Evolutionary conservation across 768 basidiomycete genomes (phyloP), one percentile per base, ranked within the genome.

Genomic region (Naganishia vaughanmartiniae): DNA sequence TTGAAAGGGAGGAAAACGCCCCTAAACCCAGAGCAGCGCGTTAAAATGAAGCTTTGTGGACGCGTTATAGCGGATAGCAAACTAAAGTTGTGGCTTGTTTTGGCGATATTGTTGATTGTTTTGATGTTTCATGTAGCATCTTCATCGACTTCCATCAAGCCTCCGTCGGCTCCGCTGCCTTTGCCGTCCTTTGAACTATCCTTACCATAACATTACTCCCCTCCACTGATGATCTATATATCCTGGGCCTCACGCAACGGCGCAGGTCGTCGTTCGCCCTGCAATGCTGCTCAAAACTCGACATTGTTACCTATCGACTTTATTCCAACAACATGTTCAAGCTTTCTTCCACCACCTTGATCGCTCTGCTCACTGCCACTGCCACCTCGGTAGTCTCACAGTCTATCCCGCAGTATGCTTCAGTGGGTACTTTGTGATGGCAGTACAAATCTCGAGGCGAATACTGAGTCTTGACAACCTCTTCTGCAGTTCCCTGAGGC

Each of bases 401-500:
- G 19, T 63, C 60, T 30, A 63, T 63, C 28, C 60, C 60, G 24
- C 60, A 45, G 24, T 14, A 1, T 17, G 42, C 21, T 14, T 26
- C n/a, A 5, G 60, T 63, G 26, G 15, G 60, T 63, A 24, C 46
- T 45, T 21, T 28, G 42, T n/a, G 36, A 63, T 45, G 24, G 7
- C 26, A 21, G 21, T 10, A 15, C n/a, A 39, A 39, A 21, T n/a
- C 17, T n/a, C 12, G 48, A n/a, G 45, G 48, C 48, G 24, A 24
- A 51, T 51, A 7, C 48, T 51, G 17, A 51, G 48, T n/a, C 24
- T 51, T 2, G 6, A 51, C 24, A 7, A 15, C n/a, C 2, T 30
- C 36, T 60, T 5, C 56, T 15, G n/a, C 31, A 76, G 78, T 72
- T 81, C 73, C 79, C 79, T 46, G 39, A 74, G 5, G 77, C 76